Conservation (phyloP, 2,329 filamentous ascomycete species). For the Dendryphion nanum region DNA sequence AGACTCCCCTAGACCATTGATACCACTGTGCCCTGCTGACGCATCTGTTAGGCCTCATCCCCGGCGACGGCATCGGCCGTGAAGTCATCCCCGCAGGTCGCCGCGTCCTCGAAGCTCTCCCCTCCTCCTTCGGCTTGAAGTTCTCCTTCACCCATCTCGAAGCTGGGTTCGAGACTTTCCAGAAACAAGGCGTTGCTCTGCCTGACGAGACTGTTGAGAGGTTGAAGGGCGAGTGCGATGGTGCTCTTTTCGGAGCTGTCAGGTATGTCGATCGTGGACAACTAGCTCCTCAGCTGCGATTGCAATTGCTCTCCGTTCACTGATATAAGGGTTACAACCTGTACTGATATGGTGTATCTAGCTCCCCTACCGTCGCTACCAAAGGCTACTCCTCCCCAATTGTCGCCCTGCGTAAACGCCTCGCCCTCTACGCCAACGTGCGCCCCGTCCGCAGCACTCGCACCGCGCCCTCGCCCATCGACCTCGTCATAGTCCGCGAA, state of each 20-base stretch:
- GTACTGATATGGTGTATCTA: neutral
- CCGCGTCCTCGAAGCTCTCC: constrained; percentile 87
- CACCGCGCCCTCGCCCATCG: constrained; percentile 67
- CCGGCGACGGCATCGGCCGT: constrained; percentile 96
- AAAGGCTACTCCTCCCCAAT: constrained; percentile 96
- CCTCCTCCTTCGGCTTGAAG: constrained; percentile 83
- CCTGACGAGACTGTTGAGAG: constrained; percentile 87
- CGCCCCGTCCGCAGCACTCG: constrained; percentile 85
- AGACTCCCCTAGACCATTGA: neutral
- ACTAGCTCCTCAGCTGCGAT: too few relatives aligned
- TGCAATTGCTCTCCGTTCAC: too few relatives aligned
- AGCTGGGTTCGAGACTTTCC: constrained; percentile 91
- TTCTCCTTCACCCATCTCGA: constrained; percentile 94
- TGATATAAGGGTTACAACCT: too few relatives aligned
- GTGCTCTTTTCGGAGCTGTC: constrained; percentile 93
- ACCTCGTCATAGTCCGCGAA: constrained; percentile 97
- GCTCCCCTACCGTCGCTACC: constrained; percentile 75
- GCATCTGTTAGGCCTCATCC: constrained; percentile 78
- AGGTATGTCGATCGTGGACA: too few relatives aligned
- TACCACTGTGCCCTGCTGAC: neutral
- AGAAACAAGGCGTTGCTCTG: constrained; percentile 82
- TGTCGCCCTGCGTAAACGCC: constrained; percentile 90
- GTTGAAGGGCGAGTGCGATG: constrained; percentile 89
- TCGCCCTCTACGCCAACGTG: constrained; percentile 96
- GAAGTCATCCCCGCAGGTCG: constrained; percentile 96